A percentile compares a stretch with the other conserved stretches of the same genome.
phyloP scores from a whole-genome alignment of 2,329 filamentous ascomycete genomes.

The Rutstroemia sp. region DNA sequence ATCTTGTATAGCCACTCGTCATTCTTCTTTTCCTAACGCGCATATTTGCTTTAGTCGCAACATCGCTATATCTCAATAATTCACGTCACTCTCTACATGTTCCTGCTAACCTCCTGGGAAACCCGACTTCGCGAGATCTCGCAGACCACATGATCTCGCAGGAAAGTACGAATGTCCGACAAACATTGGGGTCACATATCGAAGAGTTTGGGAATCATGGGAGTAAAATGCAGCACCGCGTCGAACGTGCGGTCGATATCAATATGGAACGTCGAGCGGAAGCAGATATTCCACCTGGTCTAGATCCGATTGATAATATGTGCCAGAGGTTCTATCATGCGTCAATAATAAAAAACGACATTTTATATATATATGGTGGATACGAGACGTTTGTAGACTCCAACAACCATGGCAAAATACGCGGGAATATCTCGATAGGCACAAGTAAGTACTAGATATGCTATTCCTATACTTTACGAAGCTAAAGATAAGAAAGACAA shows the following conservation, averaged over 20 bases:
- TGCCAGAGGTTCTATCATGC: conserved; percentile 9
- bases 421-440: conserved; percentile 4
- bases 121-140: neutral
- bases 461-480: neutral
- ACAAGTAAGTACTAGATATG: conserved; percentile 11
- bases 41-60: neutral
- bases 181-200: neutral
- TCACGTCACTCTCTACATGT: neutral
- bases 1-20: neutral
- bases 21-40: neutral
- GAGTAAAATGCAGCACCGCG: neutral
- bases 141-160: neutral
- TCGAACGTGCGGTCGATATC: neutral
- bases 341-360: conserved; percentile 4
- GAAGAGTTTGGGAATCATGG: neutral
- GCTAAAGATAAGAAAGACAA: conserved; percentile 8
- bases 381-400: conserved; percentile 6
- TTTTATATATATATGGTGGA: conserved; percentile 6
- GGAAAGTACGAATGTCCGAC: neutral
- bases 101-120: neutral
- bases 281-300: neutral
- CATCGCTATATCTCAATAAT: neutral
- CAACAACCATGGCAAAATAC: neutral
- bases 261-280: conserved; percentile 3
- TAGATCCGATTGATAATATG: conserved; percentile 5